phyloP scores from a whole-genome alignment of 768 basidiomycete genomes.

The Termitomyces sp. region DNA sequence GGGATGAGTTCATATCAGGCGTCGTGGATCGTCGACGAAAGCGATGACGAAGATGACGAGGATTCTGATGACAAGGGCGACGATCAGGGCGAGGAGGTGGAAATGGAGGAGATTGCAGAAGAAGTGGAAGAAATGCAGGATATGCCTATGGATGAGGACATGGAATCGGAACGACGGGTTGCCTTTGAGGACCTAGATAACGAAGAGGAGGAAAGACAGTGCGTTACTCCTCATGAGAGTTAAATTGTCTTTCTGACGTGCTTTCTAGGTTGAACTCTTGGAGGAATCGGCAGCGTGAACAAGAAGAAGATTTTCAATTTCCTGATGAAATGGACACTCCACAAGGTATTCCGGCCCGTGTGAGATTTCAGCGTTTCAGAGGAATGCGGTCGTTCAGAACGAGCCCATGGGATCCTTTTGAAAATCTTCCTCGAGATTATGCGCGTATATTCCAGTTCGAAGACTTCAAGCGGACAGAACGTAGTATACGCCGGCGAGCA shows the following conservation, averaged over 20 bases:
- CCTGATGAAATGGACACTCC: conserved; percentile 98
- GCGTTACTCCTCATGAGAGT: conserved; percentile 25
- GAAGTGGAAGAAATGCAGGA: conserved; percentile 67
- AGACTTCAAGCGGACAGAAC: conserved; percentile 85
- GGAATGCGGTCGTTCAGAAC: conserved; percentile 92
- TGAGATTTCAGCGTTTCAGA: conserved; percentile 88
- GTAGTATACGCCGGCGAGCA: conserved; percentile 61
- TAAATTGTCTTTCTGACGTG: conserved; percentile 9
- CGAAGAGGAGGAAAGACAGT: conserved; percentile 89
- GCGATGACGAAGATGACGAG: conserved; percentile 57
- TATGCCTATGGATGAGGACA: conserved; percentile 51
- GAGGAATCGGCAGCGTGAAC: conserved; percentile 69
- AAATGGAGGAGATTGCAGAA: conserved; percentile 40
- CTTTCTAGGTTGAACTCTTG: conserved; percentile 59
- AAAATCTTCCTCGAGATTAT: conserved; percentile 93
- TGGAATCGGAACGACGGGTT: conserved; percentile 55
- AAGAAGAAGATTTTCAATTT: conserved; percentile 81
- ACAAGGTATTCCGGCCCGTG: conserved; percentile 71
- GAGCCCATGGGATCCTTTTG: conserved; percentile 96
- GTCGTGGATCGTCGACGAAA: conserved; percentile 90
- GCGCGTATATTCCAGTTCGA: conserved; percentile 96
- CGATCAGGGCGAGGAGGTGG: conserved; percentile 33
- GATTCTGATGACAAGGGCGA: conserved; percentile 43
- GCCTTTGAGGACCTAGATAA: conserved; percentile 74
- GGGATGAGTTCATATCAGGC: conserved; percentile 98